These are phyloP conservation scores for Colletotrichum magnum DNA, from an alignment of 2,329 filamentous ascomycete genomes.

Conservation along the genomic window DNA sequence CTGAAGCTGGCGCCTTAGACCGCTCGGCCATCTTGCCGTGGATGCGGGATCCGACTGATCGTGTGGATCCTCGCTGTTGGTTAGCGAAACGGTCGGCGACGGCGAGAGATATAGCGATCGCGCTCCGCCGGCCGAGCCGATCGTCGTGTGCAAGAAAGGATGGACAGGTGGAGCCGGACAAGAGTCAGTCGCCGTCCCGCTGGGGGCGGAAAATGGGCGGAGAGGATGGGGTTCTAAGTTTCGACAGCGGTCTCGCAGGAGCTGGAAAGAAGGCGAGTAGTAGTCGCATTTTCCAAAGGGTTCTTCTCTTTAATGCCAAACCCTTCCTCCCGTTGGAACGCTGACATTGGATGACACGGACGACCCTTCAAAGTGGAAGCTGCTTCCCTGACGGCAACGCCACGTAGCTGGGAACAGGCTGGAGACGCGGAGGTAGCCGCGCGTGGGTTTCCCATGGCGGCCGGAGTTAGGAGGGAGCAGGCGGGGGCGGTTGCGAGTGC, in stretches of 20 bases:
- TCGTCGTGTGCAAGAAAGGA: background rate
- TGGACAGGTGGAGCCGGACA: constrained; percentile 3
- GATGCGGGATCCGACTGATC: background rate
- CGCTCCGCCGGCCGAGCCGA: background rate
- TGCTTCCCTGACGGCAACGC: background rate
- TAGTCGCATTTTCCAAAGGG: background rate
- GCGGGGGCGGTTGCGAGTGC: no score
- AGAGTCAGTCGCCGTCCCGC: constrained; percentile 7
- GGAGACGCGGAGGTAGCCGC: background rate
- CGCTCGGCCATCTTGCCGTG: constrained; percentile 27
- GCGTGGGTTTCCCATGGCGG: background rate
- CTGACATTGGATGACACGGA: constrained; percentile 22
- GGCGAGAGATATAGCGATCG: constrained; percentile 11
- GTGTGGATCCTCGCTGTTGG: constrained; percentile 17
- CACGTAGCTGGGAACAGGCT: background rate
- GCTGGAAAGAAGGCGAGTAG: background rate
- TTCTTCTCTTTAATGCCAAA: background rate
- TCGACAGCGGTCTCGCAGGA: constrained; percentile 3
- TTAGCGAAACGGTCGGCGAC: background rate
- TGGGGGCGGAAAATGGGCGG: constrained; percentile 13
- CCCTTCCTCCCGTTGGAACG: background rate
- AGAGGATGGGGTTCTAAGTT: background rate
- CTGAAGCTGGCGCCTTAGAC: constrained; percentile 26
- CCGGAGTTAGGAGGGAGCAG: background rate
- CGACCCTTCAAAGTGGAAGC: constrained; percentile 11